A percentile compares a stretch with the other conserved stretches of the same genome.
Conservation (phyloP, 2,329 filamentous ascomycete genomes). For the Paracamarosporium sp. region DNA sequence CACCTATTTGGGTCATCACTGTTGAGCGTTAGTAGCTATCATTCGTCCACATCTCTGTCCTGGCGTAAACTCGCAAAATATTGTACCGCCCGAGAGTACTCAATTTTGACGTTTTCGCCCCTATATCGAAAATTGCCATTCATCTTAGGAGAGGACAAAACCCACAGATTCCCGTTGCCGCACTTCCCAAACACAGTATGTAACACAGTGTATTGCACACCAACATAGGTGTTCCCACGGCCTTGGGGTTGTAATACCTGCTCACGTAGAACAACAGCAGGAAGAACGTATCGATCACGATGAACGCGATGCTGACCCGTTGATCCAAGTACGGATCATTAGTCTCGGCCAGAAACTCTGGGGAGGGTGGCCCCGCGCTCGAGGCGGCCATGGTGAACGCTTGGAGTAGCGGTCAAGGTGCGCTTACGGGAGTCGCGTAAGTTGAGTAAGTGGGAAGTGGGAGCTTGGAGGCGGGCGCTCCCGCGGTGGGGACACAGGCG, state of each 20-base stretch:
- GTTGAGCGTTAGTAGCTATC: constrained; percentile 7
- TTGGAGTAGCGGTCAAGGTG: background rate
- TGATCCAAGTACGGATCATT: constrained; percentile 14
- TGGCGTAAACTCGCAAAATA: too few species aligned
- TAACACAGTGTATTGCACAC: constrained; percentile 16
- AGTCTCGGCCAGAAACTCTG: constrained; percentile 12
- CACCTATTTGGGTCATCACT: constrained; percentile 16
- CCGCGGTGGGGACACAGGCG: background rate
- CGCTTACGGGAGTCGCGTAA: background rate
- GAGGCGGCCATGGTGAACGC: constrained; percentile 3
- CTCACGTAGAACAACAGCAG: constrained; percentile 11
- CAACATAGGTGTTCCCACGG: constrained; percentile 11
- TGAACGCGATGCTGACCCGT: constrained; percentile 14
- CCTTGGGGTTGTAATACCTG: constrained; percentile 12
- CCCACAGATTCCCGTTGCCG: constrained; percentile 14
- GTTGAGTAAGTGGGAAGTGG: too few species aligned
- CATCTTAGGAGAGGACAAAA: background rate
- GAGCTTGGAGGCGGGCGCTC: background rate
- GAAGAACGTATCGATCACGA: constrained; percentile 15
- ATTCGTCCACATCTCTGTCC: background rate
- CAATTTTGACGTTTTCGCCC: too few species aligned
- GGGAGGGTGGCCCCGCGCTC: background rate
- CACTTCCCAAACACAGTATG: constrained; percentile 12
- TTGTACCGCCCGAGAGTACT: too few species aligned
- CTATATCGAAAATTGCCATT: too few species aligned